Percentiles rank a stretch among this genome's conserved stretches.
Conservation (phyloP, 1,284 basidiomycete genomes). For the Crepidotus sp. region DNA sequence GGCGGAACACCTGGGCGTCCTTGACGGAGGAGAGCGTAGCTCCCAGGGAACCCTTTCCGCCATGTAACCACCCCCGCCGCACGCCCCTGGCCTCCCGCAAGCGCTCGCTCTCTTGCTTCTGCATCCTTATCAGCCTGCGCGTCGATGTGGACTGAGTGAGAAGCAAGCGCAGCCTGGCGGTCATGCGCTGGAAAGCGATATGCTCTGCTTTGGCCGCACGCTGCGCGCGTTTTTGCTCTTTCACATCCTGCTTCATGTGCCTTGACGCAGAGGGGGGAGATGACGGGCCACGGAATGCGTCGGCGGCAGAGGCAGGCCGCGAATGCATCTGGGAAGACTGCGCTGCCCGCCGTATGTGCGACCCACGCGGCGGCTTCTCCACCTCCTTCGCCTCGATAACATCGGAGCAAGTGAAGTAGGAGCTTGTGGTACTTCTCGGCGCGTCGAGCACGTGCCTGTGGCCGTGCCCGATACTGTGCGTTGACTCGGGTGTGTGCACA, state of each 20-base stretch:
- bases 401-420: slow-evolving; percentile 16
- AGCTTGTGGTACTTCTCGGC: slow-evolving; percentile 12
- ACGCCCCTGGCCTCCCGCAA: slow-evolving; percentile 12
- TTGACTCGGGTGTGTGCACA: slow-evolving; percentile 44
- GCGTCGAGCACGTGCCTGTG: slow-evolving; percentile 2
- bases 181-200: slow-evolving; percentile 15
- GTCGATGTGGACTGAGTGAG: slow-evolving; percentile 6
- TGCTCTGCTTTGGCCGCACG: slow-evolving; percentile 12
- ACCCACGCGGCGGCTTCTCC: not conserved
- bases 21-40: not conserved
- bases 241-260: not conserved
- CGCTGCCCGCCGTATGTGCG: slow-evolving; percentile 10
- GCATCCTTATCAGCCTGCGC: slow-evolving; percentile 1
- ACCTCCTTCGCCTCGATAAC: not conserved
- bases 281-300: not conserved
- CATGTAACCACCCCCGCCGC: slow-evolving; percentile 11
- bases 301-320: slow-evolving; percentile 1
- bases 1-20: slow-evolving; percentile 5
- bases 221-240: slow-evolving; percentile 6
- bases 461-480: slow-evolving; percentile 17
- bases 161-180: slow-evolving; percentile 9
- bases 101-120: slow-evolving; percentile 12
- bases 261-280: not conserved
- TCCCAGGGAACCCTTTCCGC: not conserved
- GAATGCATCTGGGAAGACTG: slow-evolving; percentile 4